A percentile compares a stretch with the other conserved stretches of the same genome.
Evolutionary conservation across 139 green algal species (phyloP).

Genomic region (Marvania coccoides): DNA sequence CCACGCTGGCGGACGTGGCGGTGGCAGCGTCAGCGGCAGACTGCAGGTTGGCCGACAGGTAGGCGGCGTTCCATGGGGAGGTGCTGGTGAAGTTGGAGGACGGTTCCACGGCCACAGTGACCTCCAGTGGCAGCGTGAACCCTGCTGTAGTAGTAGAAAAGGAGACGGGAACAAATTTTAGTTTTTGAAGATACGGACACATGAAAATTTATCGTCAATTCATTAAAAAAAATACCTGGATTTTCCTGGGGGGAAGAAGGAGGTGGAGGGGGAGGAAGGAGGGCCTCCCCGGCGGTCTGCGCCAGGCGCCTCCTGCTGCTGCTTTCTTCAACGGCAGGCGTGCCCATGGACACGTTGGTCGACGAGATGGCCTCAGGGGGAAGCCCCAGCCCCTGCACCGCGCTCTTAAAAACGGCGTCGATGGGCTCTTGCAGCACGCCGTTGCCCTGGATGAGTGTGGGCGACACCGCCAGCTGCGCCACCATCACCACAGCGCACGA

Average conservation of each 20-base stretch:
- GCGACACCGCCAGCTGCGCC: slow-evolving; percentile 10
- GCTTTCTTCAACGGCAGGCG: neutral
- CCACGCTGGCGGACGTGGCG: neutral
- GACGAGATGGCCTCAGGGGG: neutral
- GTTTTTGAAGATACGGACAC: too few species aligned
- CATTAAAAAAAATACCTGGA: too few species aligned
- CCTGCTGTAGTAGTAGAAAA: too few species aligned
- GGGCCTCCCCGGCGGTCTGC: too few species aligned
- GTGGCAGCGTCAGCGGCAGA: neutral
- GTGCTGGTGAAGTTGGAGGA: neutral
- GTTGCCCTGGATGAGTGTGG: neutral
- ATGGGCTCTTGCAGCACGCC: slow-evolving; percentile 5
- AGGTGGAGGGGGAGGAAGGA: too few species aligned
- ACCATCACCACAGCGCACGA: slow-evolving; percentile 24
- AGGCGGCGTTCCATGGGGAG: neutral
- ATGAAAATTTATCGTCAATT: too few species aligned
- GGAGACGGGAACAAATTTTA: too few species aligned
- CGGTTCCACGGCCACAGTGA: neutral
- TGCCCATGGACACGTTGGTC: neutral
- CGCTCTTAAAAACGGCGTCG: neutral
- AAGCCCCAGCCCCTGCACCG: neutral
- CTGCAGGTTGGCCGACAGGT: neutral
- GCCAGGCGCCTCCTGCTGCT: neutral
- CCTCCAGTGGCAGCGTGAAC: neutral
- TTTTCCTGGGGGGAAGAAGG: too few species aligned